Percentiles rank a stretch among this genome's conserved stretches.
These are phyloP conservation scores for Tetracladium setigerum DNA, from an alignment of 495 filamentous ascomycete species.

Conservation along the genomic window DNA sequence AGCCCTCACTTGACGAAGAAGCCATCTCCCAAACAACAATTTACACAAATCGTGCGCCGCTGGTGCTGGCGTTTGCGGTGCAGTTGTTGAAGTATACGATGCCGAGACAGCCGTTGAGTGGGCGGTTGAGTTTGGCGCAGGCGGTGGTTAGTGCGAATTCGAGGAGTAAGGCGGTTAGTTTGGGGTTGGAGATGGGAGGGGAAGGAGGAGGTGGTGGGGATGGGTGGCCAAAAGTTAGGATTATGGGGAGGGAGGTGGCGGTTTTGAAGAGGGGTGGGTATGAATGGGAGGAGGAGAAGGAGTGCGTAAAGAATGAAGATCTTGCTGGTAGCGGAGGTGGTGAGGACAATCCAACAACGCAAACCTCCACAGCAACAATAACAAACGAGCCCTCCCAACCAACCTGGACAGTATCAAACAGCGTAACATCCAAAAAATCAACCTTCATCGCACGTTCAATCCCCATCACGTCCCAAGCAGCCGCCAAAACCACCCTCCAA, in stretches of 20 bases:
- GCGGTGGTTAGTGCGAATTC: conserved; percentile 74
- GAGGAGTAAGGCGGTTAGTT: conserved; percentile 61
- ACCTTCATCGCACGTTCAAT: conserved; percentile 43
- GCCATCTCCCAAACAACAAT: conserved; percentile 49
- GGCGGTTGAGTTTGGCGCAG: conserved; percentile 69
- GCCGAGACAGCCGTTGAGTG: conserved; percentile 76
- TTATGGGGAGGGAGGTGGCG: conserved; percentile 64
- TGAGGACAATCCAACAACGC: conserved; percentile 2
- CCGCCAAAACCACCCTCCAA: conserved; percentile 28
- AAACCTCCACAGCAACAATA: not conserved
- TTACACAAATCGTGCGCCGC: conserved; percentile 69
- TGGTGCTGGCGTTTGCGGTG: conserved; percentile 75
- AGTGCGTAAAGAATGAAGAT: conserved; percentile 26
- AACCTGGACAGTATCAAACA: conserved; percentile 29
- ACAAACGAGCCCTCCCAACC: not conserved
- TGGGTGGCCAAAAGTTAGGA: conserved; percentile 61
- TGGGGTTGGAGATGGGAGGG: conserved; percentile 61
- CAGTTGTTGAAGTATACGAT: conserved; percentile 67
- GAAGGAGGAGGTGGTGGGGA: conserved; percentile 64
- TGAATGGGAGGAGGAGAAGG: conserved; percentile 40
- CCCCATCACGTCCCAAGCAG: conserved; percentile 26
- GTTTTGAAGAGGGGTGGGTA: conserved; percentile 75
- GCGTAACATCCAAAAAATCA: conserved; percentile 38
- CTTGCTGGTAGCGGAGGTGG: conserved; percentile 5
- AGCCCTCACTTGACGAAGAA: conserved; percentile 44